Evolutionary conservation across 2,329 filamentous ascomycete genomes (phyloP).

Genomic region (Paracamarosporium sp.): DNA sequence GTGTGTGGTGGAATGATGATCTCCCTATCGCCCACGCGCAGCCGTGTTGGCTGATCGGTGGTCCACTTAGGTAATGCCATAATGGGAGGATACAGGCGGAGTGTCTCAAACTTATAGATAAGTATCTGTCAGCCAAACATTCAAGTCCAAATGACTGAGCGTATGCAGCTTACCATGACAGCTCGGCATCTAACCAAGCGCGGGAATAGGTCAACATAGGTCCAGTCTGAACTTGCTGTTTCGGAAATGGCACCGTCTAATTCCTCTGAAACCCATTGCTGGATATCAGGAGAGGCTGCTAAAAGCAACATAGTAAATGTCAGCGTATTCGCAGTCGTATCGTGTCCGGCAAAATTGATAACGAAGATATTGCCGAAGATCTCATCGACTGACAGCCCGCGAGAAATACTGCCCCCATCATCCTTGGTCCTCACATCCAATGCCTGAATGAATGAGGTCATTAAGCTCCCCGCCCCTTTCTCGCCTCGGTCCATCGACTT

Average conservation of each 20-base stretch:
- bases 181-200: conserved; percentile 51
- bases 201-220: conserved; percentile 48
- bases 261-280: conserved; percentile 56
- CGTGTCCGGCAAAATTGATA: conserved; percentile 60
- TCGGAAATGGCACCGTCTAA: conserved; percentile 21
- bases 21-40: not conserved
- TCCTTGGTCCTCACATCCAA: not conserved
- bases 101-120: conserved; percentile 51
- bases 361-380: conserved; percentile 55
- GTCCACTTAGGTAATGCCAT: conserved; percentile 38
- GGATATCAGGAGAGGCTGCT: conserved; percentile 52
- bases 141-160: not conserved
- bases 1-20: conserved; percentile 18
- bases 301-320: conserved; percentile 53
- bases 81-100: conserved; percentile 52
- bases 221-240: conserved; percentile 30
- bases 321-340: conserved; percentile 57
- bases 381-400: conserved; percentile 16
- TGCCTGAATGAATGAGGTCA: conserved; percentile 19
- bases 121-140: not conserved
- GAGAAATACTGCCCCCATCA: not conserved
- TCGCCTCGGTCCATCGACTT: conserved; percentile 3
- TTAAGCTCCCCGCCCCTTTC: conserved; percentile 16
- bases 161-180: conserved; percentile 28
- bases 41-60: not conserved